Percentiles rank a stretch among this genome's conserved stretches.
phyloP scores from a whole-genome alignment of 2,329 filamentous ascomycete genomes.

The Cordyceps fumosorosea region DNA sequence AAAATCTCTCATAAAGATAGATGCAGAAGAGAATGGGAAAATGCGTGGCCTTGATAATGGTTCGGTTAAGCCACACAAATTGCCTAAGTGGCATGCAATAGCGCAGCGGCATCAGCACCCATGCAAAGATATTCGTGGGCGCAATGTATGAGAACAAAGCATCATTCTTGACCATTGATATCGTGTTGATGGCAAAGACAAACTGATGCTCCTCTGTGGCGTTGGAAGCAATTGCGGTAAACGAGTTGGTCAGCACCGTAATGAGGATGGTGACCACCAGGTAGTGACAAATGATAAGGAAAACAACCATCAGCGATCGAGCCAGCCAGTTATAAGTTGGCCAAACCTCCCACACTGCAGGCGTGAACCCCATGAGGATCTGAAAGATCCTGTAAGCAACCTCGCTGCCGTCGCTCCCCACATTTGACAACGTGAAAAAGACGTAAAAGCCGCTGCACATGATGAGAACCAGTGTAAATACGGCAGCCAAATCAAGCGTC shows the following conservation, averaged over 20 bases:
- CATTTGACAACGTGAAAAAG: conserved; percentile 78
- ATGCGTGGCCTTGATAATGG: conserved; percentile 85
- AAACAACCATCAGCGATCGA: conserved; percentile 67
- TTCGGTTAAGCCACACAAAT: conserved; percentile 83
- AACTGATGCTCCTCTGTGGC: conserved; percentile 90
- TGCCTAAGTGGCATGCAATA: conserved; percentile 72
- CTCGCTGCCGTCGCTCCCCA: conserved; percentile 60
- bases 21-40: conserved; percentile 82
- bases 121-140: conserved; percentile 85
- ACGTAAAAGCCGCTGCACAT: conserved; percentile 93
- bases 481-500: conserved; percentile 80
- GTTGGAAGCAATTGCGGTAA: conserved; percentile 91
- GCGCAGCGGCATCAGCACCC: conserved; percentile 77
- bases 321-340: conserved; percentile 70
- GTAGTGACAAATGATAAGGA: conserved; percentile 93
- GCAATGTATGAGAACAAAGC: conserved; percentile 90
- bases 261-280: conserved; percentile 90
- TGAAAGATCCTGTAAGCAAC: conserved; percentile 92
- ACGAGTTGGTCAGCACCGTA: conserved; percentile 92
- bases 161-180: conserved; percentile 98
- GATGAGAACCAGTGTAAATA: conserved; percentile 78
- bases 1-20: conserved; percentile 76
- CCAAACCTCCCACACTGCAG: conserved; percentile 92
- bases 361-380: conserved; percentile 91
- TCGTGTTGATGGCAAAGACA: conserved; percentile 91